Evolutionary conservation across 108 stramenopile genomes (phyloP).

Genomic region (Cyclostephanos tholiformis): DNA sequence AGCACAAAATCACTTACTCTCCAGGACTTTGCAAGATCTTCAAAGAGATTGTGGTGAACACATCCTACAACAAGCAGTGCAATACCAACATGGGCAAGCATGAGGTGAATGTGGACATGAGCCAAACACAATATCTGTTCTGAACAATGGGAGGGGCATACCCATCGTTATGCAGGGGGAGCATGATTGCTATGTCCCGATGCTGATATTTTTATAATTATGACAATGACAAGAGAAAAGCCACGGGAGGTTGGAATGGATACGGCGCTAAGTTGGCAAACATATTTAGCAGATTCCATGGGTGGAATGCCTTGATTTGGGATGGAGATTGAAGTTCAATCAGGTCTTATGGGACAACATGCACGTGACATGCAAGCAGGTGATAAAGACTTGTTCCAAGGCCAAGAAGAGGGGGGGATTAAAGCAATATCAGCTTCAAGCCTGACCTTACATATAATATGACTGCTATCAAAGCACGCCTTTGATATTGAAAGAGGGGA

Average conservation of each 20-base stretch:
- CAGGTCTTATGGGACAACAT: constrained; percentile 96
- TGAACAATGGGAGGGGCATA: constrained; percentile 96
- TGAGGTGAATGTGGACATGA: constrained; percentile 88
- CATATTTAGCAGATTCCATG: constrained; percentile 94
- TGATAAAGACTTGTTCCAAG: constrained; percentile 63
- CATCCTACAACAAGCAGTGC: constrained; percentile 99
- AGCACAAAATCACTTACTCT: constrained; percentile 81
- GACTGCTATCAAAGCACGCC: constrained; percentile 91
- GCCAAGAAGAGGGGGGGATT: constrained; percentile 88
- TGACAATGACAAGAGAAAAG: constrained; percentile 97
- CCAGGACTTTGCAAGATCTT: constrained; percentile 99
- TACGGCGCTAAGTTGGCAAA: constrained; percentile 99
- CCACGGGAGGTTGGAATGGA: constrained; percentile 98
- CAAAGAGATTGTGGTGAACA: constrained; percentile 99
- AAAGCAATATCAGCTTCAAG: constrained; percentile 95
- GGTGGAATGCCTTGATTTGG: constrained; percentile 88
- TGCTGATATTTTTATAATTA: constrained; percentile 98
- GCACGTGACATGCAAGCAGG: constrained; percentile 68
- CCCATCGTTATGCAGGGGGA: constrained; percentile 84
- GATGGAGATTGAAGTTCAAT: constrained; percentile 71
- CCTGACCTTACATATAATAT: constrained; percentile 94
- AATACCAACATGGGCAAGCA: constrained; percentile 95
- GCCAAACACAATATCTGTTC: constrained; percentile 88
- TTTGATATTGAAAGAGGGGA: constrained; percentile 96
- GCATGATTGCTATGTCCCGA: constrained; percentile 88